A percentile compares a stretch with the other conserved stretches of the same genome.
Evolutionary conservation across 305 asterid species (phyloP).

Genomic region (Fraxinus nigra): DNA sequence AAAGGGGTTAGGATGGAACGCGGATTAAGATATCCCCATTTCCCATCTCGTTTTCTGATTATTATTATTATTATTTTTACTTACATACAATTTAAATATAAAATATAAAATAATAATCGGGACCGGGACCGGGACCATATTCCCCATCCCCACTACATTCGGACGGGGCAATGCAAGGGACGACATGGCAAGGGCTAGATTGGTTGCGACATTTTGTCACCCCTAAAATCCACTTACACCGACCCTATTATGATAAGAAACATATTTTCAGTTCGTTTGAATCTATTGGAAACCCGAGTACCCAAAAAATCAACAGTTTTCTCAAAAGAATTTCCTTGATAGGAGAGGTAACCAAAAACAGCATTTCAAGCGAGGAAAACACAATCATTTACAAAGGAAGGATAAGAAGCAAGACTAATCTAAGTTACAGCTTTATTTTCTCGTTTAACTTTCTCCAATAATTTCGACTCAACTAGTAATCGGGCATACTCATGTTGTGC

Average conservation of each 20-base stretch:
- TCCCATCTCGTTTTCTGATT: neutral
- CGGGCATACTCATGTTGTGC: conserved; percentile 49
- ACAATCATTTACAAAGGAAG: conserved; percentile 5
- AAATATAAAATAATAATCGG: neutral
- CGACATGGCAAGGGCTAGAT: neutral
- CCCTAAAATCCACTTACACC: neutral
- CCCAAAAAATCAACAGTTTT: neutral
- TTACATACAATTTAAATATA: neutral
- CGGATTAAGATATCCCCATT: neutral
- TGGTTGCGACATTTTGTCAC: neutral
- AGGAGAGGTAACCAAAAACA: neutral
- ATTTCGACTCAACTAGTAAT: conserved; percentile 45
- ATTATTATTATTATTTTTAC: neutral
- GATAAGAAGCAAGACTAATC: neutral
- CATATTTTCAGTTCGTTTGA: neutral
- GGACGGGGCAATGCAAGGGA: neutral
- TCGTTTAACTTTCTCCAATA: conserved; percentile 45
- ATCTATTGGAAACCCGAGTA: neutral
- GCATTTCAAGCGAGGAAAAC: neutral
- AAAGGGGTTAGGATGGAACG: neutral
- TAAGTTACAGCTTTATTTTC: conserved; percentile 28
- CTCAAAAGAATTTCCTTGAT: neutral
- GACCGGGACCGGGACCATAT: neutral
- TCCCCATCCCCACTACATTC: neutral
- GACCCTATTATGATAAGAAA: neutral